phyloP scores from a whole-genome alignment of 1,284 basidiomycete genomes.

The Rhodotorula sp. region DNA sequence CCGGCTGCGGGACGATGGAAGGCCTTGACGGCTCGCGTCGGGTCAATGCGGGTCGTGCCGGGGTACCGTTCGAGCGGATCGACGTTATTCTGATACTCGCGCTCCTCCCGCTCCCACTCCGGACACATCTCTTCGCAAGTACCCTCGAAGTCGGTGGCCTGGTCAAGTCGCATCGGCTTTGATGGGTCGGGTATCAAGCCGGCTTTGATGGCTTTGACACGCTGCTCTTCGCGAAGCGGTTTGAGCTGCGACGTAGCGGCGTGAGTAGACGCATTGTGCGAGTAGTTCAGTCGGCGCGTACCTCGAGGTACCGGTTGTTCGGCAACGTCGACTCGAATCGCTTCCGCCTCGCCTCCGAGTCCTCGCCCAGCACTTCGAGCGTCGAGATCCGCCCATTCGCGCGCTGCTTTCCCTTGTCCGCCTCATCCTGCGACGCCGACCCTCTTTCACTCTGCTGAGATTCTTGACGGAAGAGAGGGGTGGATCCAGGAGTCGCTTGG shows the following conservation, averaged over 20 bases:
- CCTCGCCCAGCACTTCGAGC: slow-evolving; percentile 37
- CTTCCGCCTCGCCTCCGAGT: slow-evolving; percentile 34
- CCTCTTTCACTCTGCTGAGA: background rate
- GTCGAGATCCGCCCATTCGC: slow-evolving; percentile 25
- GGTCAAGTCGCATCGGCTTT: slow-evolving; percentile 72
- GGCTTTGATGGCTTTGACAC: slow-evolving; percentile 71
- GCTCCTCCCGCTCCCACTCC: slow-evolving; percentile 83
- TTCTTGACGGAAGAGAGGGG: background rate
- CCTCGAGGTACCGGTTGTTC: slow-evolving; percentile 39
- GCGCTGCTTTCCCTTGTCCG: background rate
- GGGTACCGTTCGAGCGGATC: slow-evolving; percentile 72
- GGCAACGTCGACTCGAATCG: slow-evolving; percentile 31
- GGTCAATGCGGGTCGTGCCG: slow-evolving; percentile 66
- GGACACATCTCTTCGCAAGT: slow-evolving; percentile 94
- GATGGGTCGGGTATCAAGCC: slow-evolving; percentile 83
- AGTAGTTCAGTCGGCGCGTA: background rate
- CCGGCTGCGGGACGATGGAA: slow-evolving; percentile 89
- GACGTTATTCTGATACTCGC: slow-evolving; percentile 85
- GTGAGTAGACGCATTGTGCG: no score
- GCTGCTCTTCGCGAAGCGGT: slow-evolving; percentile 63
- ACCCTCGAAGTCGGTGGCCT: slow-evolving; percentile 84
- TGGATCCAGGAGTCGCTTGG: background rate
- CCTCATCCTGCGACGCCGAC: background rate
- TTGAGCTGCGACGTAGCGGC: slow-evolving; percentile 51
- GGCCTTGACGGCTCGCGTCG: slow-evolving; percentile 83